A percentile compares a stretch with the other conserved stretches of the same genome.
Evolutionary conservation across 306 rosid species (phyloP).

Genomic region (Quercus berberidifolia): DNA sequence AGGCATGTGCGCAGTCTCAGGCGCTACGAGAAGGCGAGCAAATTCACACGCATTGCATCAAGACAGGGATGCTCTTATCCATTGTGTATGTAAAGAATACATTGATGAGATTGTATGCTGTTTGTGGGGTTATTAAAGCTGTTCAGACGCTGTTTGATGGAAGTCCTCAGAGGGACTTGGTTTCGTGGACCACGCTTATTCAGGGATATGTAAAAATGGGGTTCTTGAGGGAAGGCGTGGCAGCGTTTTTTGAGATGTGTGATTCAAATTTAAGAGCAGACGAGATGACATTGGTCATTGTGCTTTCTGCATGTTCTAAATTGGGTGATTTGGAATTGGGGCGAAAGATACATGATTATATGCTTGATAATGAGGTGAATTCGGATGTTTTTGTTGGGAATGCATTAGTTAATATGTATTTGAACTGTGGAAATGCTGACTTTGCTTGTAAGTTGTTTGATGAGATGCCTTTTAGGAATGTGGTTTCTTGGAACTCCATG

Average conservation of each 20-base stretch:
- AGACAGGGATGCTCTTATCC: slow-evolving; percentile 21
- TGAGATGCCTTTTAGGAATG: slow-evolving; percentile 27
- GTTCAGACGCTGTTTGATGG: slow-evolving; percentile 28
- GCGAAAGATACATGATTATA: slow-evolving; percentile 20
- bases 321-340: slow-evolving; percentile 42
- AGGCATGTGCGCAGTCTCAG: slow-evolving; percentile 25
- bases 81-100: slow-evolving; percentile 38
- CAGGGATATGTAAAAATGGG: slow-evolving; percentile 33
- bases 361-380: slow-evolving; percentile 17
- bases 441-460: slow-evolving; percentile 19
- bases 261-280: slow-evolving; percentile 20
- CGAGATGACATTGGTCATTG: slow-evolving; percentile 35
- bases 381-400: slow-evolving; percentile 32
- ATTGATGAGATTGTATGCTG: slow-evolving; percentile 30
- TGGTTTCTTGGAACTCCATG: slow-evolving; percentile 39
- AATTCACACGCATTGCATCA: slow-evolving; percentile 25
- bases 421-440: slow-evolving; percentile 28
- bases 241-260: slow-evolving; percentile 30
- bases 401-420: slow-evolving; percentile 42
- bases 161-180: slow-evolving; percentile 30
- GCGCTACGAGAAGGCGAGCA: slow-evolving; percentile 36
- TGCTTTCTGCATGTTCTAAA: slow-evolving; percentile 41
- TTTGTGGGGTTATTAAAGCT: slow-evolving; percentile 23
- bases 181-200: slow-evolving; percentile 46
- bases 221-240: slow-evolving; percentile 18